Evolutionary conservation across 2,329 filamentous ascomycete genomes (phyloP), one percentile per base, ranked within the genome.

Genomic region (Trichoderma harzianum): DNA sequence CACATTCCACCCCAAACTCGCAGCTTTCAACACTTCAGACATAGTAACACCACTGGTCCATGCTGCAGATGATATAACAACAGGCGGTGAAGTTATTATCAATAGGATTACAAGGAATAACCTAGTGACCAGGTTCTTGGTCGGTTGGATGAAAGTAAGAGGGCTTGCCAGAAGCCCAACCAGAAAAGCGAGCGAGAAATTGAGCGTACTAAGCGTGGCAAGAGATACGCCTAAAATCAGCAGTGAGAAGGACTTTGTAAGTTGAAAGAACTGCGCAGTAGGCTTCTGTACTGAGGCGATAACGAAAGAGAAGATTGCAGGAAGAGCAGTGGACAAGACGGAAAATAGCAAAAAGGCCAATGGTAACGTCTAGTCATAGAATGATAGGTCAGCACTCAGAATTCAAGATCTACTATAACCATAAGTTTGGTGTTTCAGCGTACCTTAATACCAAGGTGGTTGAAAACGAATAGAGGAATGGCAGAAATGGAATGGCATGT

Each of bases 171-270:
- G 84, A 2, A 98, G 84, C 47, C 96, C 96, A 65, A 98, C 86
- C 47, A 97, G 85, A 79, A 98, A 91, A 62, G 94, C 91, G 16
- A 98, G 90, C 3, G 92, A 94, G 85, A 99, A 99, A 83, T 99
- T 99, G 66, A 99, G 88, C 0, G 95, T 99, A 3, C 96, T 95
- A 14, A 99, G 91, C 1, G 95, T 92, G 14, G 95, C 95, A 74
- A 99, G 90, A 77, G 94, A 95, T 85, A 98, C 93, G 77, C 96
- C 96, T 0, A 98, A 88, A 11, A 97, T 86, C 14, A 99, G 89
- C n/a, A 98, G 89, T 7, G 94, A 97, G 84, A 98, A 94, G 72
- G 92, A 96, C 79, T 97, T 95, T 74, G 94, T 90, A 66, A 98
- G 88, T 62, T 90, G 88, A 77, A 92, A 90, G 78, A 95, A 91